Base-by-base conservation (phyloP, 306 rosid genomes). In the Citrullus colocynthis region DNA sequence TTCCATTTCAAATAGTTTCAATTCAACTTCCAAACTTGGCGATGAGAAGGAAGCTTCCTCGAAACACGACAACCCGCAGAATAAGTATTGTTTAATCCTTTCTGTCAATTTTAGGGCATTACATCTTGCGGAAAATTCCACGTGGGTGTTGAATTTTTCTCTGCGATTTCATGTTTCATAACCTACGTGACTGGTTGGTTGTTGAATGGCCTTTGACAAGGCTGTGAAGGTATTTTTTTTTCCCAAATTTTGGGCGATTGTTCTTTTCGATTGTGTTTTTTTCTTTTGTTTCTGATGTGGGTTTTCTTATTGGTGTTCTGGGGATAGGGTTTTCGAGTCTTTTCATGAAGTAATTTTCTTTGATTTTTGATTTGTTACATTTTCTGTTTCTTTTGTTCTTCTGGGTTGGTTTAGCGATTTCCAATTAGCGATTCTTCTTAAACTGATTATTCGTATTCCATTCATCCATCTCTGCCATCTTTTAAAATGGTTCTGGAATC, bases 21-120 rank as follows among this genome's bases (percentile, higher is more conserved):
- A 39, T 1, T 48, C 54, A 52, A 52, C 58, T 71, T 61, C 48
- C 55, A 45, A 62, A 30, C 32, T 12, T 60, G 77, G 58, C 28
- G 60, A 48, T n/a, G 75, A 64, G 34, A 36, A 30, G 77, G 86
- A 81, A 82, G 78, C 49, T 87, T 82, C 90, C 71, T 13, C 63
- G 86, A 66, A 84, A 56, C 6, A n/a, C 17, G 36, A 61, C 74
- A 28, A 11, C 24, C 73, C 21, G 69, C 42, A 39, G 55, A 75
- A 37, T 65, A 51, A 24, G 51, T 55, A 11, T 36, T 16, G 49
- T 52, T 34, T 67, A 42, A 20, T 52, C 30, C 39, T 59, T 58
- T 79, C 79, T 78, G 17, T 79, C 72, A 61, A 75, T 80, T 24
- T 6, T 3, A 78, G 79, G 78, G 51, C 77, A 48, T 20, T 72